Evolutionary conservation across 2,329 filamentous ascomycete genomes (phyloP).

Genomic region (Penicillium psychrosexuale): DNA sequence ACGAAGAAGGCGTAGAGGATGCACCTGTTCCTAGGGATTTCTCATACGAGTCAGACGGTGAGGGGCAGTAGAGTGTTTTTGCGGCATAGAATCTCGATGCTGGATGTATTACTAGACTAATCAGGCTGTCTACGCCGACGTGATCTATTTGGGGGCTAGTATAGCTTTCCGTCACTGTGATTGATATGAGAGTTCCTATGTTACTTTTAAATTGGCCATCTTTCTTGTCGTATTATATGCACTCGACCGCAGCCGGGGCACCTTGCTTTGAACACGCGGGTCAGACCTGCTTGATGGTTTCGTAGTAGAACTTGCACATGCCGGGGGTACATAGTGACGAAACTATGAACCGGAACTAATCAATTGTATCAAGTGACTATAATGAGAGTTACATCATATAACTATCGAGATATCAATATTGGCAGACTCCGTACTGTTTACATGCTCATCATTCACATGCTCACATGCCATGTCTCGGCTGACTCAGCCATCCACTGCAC

Average conservation of each 20-base stretch:
- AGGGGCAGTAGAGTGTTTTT: conserved; percentile 27
- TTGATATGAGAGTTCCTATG: conserved; percentile 22
- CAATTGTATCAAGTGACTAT: too few species aligned
- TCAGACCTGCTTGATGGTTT: background rate
- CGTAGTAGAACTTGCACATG: background rate
- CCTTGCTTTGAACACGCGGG: background rate
- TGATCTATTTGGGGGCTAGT: conserved; percentile 23
- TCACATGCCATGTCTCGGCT: conserved; percentile 16
- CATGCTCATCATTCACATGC: background rate
- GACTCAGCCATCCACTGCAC: background rate
- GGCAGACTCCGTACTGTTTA: background rate
- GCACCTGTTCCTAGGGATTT: conserved; percentile 49
- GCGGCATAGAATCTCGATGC: conserved; percentile 18
- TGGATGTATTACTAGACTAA: conserved; percentile 41
- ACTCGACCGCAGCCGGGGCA: background rate
- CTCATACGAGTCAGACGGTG: conserved; percentile 45
- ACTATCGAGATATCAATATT: background rate
- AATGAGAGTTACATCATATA: background rate
- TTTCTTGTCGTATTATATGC: background rate
- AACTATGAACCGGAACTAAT: background rate
- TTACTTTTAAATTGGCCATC: background rate
- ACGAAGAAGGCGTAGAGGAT: conserved; percentile 49
- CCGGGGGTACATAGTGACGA: background rate
- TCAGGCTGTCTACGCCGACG: conserved; percentile 27
- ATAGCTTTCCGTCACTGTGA: conserved; percentile 12